These are phyloP conservation scores for Dothistroma septosporum DNA, from an alignment of 2,329 filamentous ascomycete genomes.

Conservation along the genomic window DNA sequence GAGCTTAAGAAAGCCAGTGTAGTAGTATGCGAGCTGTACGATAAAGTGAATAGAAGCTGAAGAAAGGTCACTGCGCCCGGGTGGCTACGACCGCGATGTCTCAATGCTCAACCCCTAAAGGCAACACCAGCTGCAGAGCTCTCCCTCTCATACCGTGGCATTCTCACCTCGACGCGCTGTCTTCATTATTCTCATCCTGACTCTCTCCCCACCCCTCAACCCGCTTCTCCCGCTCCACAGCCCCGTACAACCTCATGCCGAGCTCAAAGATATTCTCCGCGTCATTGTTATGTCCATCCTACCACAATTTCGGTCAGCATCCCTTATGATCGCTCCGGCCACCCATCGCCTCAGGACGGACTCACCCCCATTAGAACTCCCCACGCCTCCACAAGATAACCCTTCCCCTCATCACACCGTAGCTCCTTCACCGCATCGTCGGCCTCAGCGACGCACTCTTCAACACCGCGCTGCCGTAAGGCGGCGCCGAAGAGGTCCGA, in stretches of 20 bases:
- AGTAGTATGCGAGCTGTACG: conserved; percentile 2
- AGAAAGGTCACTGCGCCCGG: not conserved
- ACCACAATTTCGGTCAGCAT: not conserved
- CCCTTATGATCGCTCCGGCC: not conserved
- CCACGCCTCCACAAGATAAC: not conserved
- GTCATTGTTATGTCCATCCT: not conserved
- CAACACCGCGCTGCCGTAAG: not conserved
- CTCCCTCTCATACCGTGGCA: not conserved
- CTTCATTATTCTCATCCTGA: not conserved
- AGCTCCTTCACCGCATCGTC: not conserved
- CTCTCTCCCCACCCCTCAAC: not conserved
- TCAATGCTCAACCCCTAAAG: not conserved
- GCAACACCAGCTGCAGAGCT: not conserved
- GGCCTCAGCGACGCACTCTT: not conserved
- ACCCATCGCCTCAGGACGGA: not conserved
- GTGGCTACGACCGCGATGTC: not conserved
- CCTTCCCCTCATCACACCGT: not conserved
- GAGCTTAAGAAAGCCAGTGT: conserved; percentile 41
- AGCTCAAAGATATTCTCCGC: not conserved
- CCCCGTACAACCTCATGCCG: not conserved
- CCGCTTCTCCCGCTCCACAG: not conserved
- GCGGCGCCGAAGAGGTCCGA: not conserved
- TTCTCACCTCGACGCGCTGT: not conserved
- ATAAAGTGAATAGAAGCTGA: not conserved
- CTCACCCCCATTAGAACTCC: not conserved